Base-by-base conservation (phyloP, 179 eudicot species). In the Amaranthus tricolor region DNA sequence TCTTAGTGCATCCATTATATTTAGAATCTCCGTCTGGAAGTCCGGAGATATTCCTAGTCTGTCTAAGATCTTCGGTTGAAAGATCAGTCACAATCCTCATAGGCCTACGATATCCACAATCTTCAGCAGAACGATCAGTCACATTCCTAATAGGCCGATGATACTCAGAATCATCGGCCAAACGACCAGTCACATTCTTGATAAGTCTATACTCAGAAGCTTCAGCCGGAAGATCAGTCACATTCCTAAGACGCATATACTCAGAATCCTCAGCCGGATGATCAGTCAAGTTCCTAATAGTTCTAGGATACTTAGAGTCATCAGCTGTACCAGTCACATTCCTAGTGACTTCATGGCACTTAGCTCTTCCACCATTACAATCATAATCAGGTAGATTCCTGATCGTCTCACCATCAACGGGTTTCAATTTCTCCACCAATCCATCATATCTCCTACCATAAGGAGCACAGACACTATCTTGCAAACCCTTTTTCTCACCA, bases 331-430 rank as follows among this genome's bases (percentile, higher is more conserved):
- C 48, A 68, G 31, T 53, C 66, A 31, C 49, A n/a, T 62, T 47
- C 51, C 78, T 71, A 61, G 61, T 8, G 44, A 21, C 11, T 54
- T 58, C 73, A 57, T 0, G 51, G 50, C 50, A 58, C 9, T 55
- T 68, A 77, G 58, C 55, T 68, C 14, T 67, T 21, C 76, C 73
- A 52, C 47, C 60, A 66, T 68, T 14, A 12, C 12, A 47, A 7
- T 14, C 68, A 77, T 77, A 49, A 5, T 49, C 1, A 5, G 55
- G 71, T 31, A 74, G 40, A 57, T 58, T 73, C 59, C 67, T 68
- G 48, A 48, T 44, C 71, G 55, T 69, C 43, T 74, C 75, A 70
- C 76, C 17, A 21, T 62, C 78, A 64, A 44, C 3, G n/a, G 71
- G 60, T 43, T 66, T 17, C 1, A 54, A 8, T 55, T 40, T 71